Evolutionary conservation across 2,329 filamentous ascomycete genomes (phyloP).

Genomic region (Colletotrichum navitas): DNA sequence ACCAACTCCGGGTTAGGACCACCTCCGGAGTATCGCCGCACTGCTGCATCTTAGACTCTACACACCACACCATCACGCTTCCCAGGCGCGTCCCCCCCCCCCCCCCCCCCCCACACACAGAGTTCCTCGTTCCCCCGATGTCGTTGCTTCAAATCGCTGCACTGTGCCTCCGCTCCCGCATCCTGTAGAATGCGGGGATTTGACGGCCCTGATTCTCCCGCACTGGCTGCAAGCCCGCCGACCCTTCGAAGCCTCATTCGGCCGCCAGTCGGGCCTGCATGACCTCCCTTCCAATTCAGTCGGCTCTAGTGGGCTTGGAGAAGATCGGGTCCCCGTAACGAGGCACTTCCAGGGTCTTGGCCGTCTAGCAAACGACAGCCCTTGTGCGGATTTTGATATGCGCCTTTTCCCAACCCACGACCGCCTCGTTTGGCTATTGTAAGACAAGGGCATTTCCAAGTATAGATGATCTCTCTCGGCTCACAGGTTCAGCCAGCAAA

Average conservation of each 20-base stretch:
- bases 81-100: constrained; percentile 25
- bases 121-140: constrained; percentile 28
- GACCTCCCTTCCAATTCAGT: constrained; percentile 35
- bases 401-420: constrained; percentile 33
- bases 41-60: constrained; percentile 23
- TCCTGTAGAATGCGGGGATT: constrained; percentile 41
- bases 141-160: constrained; percentile 33
- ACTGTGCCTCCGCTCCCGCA: constrained; percentile 41
- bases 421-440: constrained; percentile 33
- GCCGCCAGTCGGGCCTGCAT: constrained; percentile 30
- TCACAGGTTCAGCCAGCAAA: constrained; percentile 26
- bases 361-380: constrained; percentile 8
- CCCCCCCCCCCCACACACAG: constrained; percentile 20
- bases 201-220: constrained; percentile 41
- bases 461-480: constrained; percentile 39
- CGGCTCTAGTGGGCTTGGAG: constrained; percentile 31
- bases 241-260: constrained; percentile 29
- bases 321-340: constrained; percentile 19
- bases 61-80: constrained; percentile 33
- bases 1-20: constrained; percentile 6
- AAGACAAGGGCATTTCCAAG: constrained; percentile 35
- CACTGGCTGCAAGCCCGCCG: constrained; percentile 24
- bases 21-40: constrained; percentile 19
- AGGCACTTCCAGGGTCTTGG: constrained; percentile 32
- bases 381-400: constrained; percentile 21